Base-by-base conservation (phyloP, 306 rosid species). In the Psophocarpus tetragonolobus region DNA sequence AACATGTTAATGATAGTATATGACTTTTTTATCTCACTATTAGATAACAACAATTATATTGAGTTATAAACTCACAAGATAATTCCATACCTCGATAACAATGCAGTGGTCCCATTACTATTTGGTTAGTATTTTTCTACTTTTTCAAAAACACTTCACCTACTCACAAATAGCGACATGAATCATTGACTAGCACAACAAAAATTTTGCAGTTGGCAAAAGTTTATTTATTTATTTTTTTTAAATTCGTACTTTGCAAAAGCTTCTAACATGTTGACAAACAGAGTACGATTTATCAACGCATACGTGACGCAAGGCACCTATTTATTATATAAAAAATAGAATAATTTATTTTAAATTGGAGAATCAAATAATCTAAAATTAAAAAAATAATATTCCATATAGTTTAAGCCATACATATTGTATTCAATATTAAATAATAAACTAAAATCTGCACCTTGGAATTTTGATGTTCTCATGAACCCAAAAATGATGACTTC, bases 231-330 rank as follows among this genome's bases (percentile, higher is more conserved):
- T n/a, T n/a, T n/a, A n/a, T n/a, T n/a, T n/a, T n/a, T n/a, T n/a
- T n/a, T n/a, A n/a, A n/a, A n/a, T 23, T 17, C 2, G 15, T 3
- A 20, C 12, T 51, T 23, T 7, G 26, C n/a, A 35, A 18, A 21
- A 11, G 10, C 8, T 0, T 24, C 71, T 65, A 20, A 38, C 33
- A 36, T 1, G 24, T 21, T 29, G 45, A 61, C 23, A 77, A 20
- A 51, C 18, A 17, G 57, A 50, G 0, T 1, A 2, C 0, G 3
- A 67, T 27, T 27, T 1, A 8, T 27, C 29, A 30, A 20, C 21
- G 58, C 29, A 29, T 68, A 60, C 42, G 68, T 68, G 58, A 77
- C 30, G 74, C 68, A 60, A 44, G n/a, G 18, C 13, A 10, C 9
- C 39, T 35, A 35, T 9, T 5, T 35, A 5, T 48, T 0, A 17